These are phyloP conservation scores for Blastomyces gilchristii DNA, from an alignment of 2,329 filamentous ascomycete species.

Conservation along the genomic window DNA sequence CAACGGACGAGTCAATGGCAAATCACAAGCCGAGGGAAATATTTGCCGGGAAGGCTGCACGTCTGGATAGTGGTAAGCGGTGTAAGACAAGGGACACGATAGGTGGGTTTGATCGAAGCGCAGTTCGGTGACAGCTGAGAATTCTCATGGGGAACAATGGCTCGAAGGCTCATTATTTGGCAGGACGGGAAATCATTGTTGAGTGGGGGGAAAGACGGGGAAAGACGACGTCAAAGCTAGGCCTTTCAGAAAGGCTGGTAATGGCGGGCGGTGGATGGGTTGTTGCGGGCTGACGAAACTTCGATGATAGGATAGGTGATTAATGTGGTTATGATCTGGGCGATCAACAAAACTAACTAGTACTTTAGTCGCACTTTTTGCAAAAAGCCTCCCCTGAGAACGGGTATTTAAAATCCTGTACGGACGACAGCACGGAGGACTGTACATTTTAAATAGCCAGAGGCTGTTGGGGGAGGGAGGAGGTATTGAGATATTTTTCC, in stretches of 20 bases:
- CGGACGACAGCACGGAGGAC: no score
- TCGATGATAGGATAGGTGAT: background rate
- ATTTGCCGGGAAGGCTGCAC: background rate
- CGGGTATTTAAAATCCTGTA: no score
- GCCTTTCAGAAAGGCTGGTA: background rate
- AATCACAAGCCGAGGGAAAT: background rate
- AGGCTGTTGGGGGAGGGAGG: background rate
- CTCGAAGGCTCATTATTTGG: conserved; percentile 1
- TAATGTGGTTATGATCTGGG: background rate
- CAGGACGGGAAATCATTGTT: background rate
- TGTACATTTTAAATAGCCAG: no score
- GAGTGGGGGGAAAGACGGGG: background rate
- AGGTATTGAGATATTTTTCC: background rate
- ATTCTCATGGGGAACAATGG: background rate
- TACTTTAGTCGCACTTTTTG: background rate
- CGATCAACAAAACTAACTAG: background rate
- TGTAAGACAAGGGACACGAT: background rate
- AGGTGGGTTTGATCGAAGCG: background rate
- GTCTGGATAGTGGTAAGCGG: background rate
- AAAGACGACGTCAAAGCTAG: background rate
- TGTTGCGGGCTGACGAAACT: background rate
- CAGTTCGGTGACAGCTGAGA: background rate
- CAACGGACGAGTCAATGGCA: background rate
- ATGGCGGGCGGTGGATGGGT: background rate
- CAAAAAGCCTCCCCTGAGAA: background rate